Evolutionary conservation across 2,329 filamentous ascomycete species (phyloP), one percentile per base, ranked within the genome.

Genomic region (Xylariaceae sp.): DNA sequence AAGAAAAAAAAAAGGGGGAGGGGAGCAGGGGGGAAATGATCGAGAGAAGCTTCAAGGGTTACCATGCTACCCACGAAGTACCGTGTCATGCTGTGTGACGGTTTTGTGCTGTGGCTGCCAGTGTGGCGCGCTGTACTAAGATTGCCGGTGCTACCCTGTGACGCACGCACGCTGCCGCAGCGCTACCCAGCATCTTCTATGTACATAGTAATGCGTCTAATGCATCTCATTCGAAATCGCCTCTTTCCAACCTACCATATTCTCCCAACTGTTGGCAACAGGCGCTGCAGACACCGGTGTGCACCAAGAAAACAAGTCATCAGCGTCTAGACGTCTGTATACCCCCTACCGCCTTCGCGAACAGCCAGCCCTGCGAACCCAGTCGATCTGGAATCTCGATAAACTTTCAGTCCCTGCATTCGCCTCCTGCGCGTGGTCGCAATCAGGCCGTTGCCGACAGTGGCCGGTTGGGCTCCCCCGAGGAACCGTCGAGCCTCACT

Each of bases 401-500:
- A 29, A 29, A 29, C 26, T n/a, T n/a, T n/a, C n/a, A 37, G 32
- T 37, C 32, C 32, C 32, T 37, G 32, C 32, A 37, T 37, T 37
- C 14, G 32, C 32, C 6, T 14, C 6, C 32, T 37, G 32, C 32
- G 14, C 32, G 14, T n/a, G 32, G 32, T 37, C 32, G 32, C 14
- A 37, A 37, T 37, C 32, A 37, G 32, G 32, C 32, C 14, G 14
- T 37, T 37, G 32, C 32, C 32, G 32, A 37, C 5, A 37, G 14
- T n/a, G n/a, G n/a, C n/a, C n/a, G n/a, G n/a, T 44, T 20, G 20
- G 37, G 19, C n/a, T 23, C 18, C 32, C 50, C 41, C n/a, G n/a
- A 49, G 29, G 49, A 37, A 12, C 14, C 46, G 29, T 41, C 40
- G 52, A 62, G 60, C 60, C 60, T 62, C 60, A 60, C 54, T 56